phyloP scores from a whole-genome alignment of 768 basidiomycete genomes.

The Rhodosporidiobolus sp. region DNA sequence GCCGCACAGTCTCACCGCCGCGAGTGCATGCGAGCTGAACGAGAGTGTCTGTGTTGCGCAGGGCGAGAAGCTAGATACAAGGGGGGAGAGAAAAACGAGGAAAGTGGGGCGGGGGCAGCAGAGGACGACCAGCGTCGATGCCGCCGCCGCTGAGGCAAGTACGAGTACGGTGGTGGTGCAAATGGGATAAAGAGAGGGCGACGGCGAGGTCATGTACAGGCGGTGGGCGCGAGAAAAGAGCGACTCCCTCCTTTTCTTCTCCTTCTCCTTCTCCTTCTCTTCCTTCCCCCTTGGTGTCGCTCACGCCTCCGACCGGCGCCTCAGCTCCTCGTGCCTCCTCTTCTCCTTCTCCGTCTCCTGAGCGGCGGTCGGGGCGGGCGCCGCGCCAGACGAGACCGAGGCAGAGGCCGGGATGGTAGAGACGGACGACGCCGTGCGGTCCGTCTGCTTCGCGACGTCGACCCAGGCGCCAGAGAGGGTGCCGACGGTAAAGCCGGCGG shows the following conservation, averaged over 20 bases:
- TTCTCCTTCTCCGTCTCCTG: neutral
- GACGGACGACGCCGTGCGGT: neutral
- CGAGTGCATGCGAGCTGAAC: no score
- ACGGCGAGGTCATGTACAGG: neutral
- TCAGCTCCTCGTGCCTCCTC: constrained; percentile 14
- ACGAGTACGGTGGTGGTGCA: neutral
- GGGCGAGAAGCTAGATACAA: no score
- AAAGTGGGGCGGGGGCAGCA: no score
- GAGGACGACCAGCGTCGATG: neutral
- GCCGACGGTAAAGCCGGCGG: constrained; percentile 29
- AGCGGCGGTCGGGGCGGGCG: neutral
- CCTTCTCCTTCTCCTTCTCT: neutral
- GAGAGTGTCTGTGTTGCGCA: no score
- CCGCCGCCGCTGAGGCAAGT: no score
- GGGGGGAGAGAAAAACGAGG: no score
- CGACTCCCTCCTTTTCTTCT: neutral
- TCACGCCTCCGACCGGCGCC: constrained; percentile 1
- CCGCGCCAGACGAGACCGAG: neutral
- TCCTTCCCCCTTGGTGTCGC: neutral
- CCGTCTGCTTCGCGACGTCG: constrained; percentile 20
- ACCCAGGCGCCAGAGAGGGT: constrained; percentile 31
- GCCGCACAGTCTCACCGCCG: no score
- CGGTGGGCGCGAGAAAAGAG: neutral
- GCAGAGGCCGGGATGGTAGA: neutral
- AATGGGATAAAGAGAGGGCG: neutral